Percentiles rank a stretch among this genome's conserved stretches.
Evolutionary conservation across 306 rosid species (phyloP).

Genomic region (Neltuma alba): DNA sequence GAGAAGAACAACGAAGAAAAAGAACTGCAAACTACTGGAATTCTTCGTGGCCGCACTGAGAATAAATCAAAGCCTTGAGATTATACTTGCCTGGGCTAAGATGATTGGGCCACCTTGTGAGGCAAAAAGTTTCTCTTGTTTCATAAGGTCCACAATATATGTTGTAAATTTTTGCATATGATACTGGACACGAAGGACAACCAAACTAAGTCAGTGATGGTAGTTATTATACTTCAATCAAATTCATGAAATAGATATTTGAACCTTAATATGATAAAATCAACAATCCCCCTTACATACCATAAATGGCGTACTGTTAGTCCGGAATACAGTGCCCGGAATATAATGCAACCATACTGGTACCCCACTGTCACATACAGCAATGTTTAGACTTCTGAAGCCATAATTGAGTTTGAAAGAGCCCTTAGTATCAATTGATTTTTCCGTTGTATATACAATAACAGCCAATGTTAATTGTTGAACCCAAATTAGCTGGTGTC

Average conservation of each 20-base stretch:
- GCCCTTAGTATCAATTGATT: neutral
- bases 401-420: no score
- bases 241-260: neutral
- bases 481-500: neutral
- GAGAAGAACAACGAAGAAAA: constrained; percentile 24
- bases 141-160: no score
- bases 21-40: neutral
- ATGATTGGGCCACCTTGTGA: no score
- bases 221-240: constrained; percentile 16
- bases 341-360: constrained; percentile 94
- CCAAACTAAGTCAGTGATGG: no score
- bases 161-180: no score
- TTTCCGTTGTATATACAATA: neutral
- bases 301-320: constrained; percentile 79
- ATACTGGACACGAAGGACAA: no score
- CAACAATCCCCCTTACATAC: constrained; percentile 47
- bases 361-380: constrained; percentile 70
- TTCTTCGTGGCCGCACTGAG: neutral
- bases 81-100: constrained; percentile 87
- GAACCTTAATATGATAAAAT: constrained; percentile 6
- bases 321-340: no score
- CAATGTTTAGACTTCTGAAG: constrained; percentile 28
- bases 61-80: constrained; percentile 23
- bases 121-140: no score
- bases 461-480: neutral